phyloP scores from a whole-genome alignment of 1,284 basidiomycete species.

The Moesziomyces globuligerus region DNA sequence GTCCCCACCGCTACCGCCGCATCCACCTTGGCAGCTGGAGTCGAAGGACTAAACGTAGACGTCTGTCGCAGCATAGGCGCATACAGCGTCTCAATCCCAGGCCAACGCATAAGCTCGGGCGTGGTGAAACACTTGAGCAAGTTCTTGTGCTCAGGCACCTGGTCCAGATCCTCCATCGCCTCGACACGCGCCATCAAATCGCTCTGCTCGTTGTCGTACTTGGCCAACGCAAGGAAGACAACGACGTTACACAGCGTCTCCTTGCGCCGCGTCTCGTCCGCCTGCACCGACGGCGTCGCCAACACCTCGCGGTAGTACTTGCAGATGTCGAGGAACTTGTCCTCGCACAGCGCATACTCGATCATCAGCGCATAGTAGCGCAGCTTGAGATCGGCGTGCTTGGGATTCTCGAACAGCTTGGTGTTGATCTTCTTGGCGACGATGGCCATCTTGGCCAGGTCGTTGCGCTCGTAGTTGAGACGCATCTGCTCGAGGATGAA shows the following conservation, averaged over 20 bases:
- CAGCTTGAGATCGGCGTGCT: slow-evolving; percentile 92
- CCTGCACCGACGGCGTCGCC: slow-evolving; percentile 90
- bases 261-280: slow-evolving; percentile 69
- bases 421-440: slow-evolving; percentile 94
- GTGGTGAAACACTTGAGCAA: slow-evolving; percentile 96
- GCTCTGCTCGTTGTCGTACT: slow-evolving; percentile 95
- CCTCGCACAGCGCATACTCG: slow-evolving; percentile 84
- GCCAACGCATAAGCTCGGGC: slow-evolving; percentile 96
- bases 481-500: slow-evolving; percentile 99
- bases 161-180: slow-evolving; percentile 74
- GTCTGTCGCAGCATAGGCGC: slow-evolving; percentile 83
- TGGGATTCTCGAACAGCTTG: slow-evolving; percentile 80
- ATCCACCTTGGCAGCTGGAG: not conserved
- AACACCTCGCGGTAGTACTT: slow-evolving; percentile 96
- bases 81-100: slow-evolving; percentile 90
- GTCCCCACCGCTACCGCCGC: slow-evolving; percentile 6
- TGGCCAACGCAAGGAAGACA: slow-evolving; percentile 90
- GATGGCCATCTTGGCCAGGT: slow-evolving; percentile 92
- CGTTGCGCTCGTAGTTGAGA: slow-evolving; percentile 77
- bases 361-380: slow-evolving; percentile 97
- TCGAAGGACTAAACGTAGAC: slow-evolving; percentile 75
- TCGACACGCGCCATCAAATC: slow-evolving; percentile 93
- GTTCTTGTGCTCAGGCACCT: slow-evolving; percentile 86
- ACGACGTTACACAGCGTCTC: slow-evolving; percentile 77
- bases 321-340: slow-evolving; percentile 89